Base-by-base conservation (phyloP, 176 grass and related monocot genomes). In the Puccinellia tenuiflora region DNA sequence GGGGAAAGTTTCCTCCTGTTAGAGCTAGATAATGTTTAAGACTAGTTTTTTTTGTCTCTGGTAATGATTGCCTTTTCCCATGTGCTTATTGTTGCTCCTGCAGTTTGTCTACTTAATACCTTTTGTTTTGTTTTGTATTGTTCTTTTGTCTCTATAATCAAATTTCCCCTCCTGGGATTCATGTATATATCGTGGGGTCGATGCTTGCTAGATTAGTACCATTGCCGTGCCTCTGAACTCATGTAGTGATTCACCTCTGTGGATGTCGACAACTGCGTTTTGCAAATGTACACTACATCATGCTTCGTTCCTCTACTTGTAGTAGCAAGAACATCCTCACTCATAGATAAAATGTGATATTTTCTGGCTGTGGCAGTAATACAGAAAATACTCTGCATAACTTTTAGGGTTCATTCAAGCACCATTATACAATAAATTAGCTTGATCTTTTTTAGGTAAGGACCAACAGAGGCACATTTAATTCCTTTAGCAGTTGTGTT, bases 371-470 rank as follows among this genome's bases (percentile, higher is more conserved):
- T 73, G 47, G 12, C 50, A 60, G 51, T 46, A 26, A 51, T 21
- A 52, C 21, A 37, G 5, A 53, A 69, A 71, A 71, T 21, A 30
- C 15, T 14, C 34, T 25, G 9, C 35, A 28, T 12, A 73, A 5
- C 20, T 84, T 75, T 10, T 79, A 52, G 40, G 62, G 70, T 85
- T 73, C 70, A 18, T 67, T 75, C 57, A 80, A 38, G 9, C 18
- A 69, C 31, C 13, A 25, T 2, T 28, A n/a, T 39, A 43, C 29
- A 51, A 62, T 83, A 50, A 70, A 16, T 59, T 50, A 52, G 28
- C 16, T 50, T 77, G 38, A 29, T 82, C 8, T 33, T 68, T 33
- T 68, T n/a, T 69, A 16, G 12, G 17, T 61, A 22, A 17, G n/a
- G 72, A 77, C 17, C 26, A 78, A 62, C n/a, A 72, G 14, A 78